These are phyloP conservation scores for Ophidiomyces ophidiicola DNA, from an alignment of 2,329 filamentous ascomycete species.

Conservation along the genomic window DNA sequence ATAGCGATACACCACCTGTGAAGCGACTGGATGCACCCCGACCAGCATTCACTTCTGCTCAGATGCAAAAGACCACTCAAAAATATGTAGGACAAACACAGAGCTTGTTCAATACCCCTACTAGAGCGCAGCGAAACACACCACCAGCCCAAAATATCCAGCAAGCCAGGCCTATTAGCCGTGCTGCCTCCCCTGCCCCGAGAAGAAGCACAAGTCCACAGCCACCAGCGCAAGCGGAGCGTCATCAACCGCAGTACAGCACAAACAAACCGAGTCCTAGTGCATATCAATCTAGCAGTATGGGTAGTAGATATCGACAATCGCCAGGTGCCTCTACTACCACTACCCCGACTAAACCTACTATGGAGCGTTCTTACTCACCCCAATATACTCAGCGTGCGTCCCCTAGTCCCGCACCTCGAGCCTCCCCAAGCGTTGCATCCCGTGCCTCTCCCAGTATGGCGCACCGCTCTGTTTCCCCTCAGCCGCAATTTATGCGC, in stretches of 20 bases:
- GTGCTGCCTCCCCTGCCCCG: constrained; percentile 28
- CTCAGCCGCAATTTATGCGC: constrained; percentile 41
- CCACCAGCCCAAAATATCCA: constrained; percentile 17
- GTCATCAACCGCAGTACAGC: constrained; percentile 31
- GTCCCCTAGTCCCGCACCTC: constrained; percentile 20
- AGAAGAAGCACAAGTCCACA: constrained; percentile 29
- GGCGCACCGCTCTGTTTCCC: constrained; percentile 38
- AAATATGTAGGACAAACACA: constrained; percentile 75
- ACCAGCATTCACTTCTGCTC: constrained; percentile 79
- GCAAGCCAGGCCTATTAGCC: constrained; percentile 28
- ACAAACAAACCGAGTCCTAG: constrained; percentile 35
- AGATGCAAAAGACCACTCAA: constrained; percentile 91
- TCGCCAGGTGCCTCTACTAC: constrained; percentile 11
- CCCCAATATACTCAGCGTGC: constrained; percentile 23
- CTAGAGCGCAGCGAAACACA: constrained; percentile 21
- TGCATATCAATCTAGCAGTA: constrained; percentile 34
- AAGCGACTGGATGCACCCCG: constrained; percentile 77
- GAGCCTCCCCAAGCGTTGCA: constrained; percentile 34
- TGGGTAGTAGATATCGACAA: constrained; percentile 30
- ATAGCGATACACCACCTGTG: constrained; percentile 54
- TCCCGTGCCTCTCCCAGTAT: constrained; percentile 29
- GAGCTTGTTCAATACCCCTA: constrained; percentile 51
- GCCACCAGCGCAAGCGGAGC: constrained; percentile 17
- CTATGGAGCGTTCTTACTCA: constrained; percentile 32
- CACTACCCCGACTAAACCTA: constrained; percentile 20